Evolutionary conservation across 78 protist genomes (phyloP), one percentile per base, ranked within the genome.

Genomic region (Tieghemostelium lacteum): DNA sequence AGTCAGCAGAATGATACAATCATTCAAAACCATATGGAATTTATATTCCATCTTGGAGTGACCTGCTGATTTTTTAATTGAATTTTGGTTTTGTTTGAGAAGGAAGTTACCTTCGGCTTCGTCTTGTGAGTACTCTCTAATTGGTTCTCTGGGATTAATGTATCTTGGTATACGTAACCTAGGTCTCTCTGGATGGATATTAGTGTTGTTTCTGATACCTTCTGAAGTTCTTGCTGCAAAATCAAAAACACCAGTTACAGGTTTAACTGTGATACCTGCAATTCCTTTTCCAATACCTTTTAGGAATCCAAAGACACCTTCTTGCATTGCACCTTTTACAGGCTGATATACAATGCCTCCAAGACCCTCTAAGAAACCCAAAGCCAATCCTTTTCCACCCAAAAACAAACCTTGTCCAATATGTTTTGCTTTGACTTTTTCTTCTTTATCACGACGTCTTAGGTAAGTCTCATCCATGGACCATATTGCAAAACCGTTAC

Each of bases 261-360:
- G 95, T 77, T 94, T 94, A 0, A 85, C 85, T 1, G 95, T 87
- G 26, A 92, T 67, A 40, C 96, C 96, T 2, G 87, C 85, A 8
- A 94, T n/a, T 67, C 96, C 96, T 50, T 94, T 94, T n/a, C 96
- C 96, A 31, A 93, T 42, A 50, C 96, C 96, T 76, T 75, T 83
- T 3, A 94, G 49, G 58, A 94, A 55, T 5, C 96, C 96, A 19
- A 75, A 26, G 28, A 62, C 28, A 60, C 96, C 96, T 5, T 80
- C 94, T n/a, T 93, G 65, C 50, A 73, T 87, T 0, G 94, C 94
- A 58, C 96, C 96, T 28, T 36, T 87, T 28, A 88, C 87, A 16
- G 96, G 96, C 20, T 93, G 96, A n/a, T 78, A 65, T 8, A 87
- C 86, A 17, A 87, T 71, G 26, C 93, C 93, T 24, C 67, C 58